Percentiles rank a stretch among this genome's conserved stretches.
Evolutionary conservation across 139 green algal species (phyloP).

Genomic region (Dunaliella primolecta): DNA sequence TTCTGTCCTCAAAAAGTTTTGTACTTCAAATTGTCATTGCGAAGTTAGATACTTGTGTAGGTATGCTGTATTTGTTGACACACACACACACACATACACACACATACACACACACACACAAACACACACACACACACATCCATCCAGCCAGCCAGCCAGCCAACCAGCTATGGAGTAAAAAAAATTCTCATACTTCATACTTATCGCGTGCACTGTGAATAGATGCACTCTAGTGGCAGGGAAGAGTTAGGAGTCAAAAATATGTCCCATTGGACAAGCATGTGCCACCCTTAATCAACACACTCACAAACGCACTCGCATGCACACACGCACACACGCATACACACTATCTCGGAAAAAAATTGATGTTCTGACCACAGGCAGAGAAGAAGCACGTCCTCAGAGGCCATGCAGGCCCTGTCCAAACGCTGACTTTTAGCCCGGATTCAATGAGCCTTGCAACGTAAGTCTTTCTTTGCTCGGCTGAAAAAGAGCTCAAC

Average conservation of each 20-base stretch:
- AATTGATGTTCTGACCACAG: not conserved
- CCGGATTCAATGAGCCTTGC: conserved; percentile 36
- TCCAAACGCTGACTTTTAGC: conserved; percentile 33
- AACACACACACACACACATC: not conserved
- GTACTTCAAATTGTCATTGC: too few relatives aligned
- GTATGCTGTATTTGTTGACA: not conserved
- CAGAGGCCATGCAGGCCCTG: conserved; percentile 37
- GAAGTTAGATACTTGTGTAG: not conserved
- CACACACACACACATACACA: not conserved
- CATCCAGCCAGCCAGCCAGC: not conserved
- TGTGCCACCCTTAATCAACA: not conserved
- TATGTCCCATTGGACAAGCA: not conserved
- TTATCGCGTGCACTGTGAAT: too few relatives aligned
- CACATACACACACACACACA: not conserved
- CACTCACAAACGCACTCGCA: not conserved
- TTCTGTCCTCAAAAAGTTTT: too few relatives aligned
- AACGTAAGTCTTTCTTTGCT: not conserved
- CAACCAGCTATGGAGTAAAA: not conserved
- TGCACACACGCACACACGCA: not conserved
- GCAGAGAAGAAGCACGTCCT: conserved; percentile 38
- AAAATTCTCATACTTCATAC: not conserved
- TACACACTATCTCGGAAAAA: not conserved
- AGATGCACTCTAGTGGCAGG: too few relatives aligned
- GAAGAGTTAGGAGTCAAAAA: not conserved
- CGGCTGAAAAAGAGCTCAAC: too few relatives aligned